A percentile compares a stretch with the other conserved stretches of the same genome.
These are phyloP conservation scores for Candida palmyrensis DNA, from an alignment of 805 yeast genomes.

Conservation along the genomic window DNA sequence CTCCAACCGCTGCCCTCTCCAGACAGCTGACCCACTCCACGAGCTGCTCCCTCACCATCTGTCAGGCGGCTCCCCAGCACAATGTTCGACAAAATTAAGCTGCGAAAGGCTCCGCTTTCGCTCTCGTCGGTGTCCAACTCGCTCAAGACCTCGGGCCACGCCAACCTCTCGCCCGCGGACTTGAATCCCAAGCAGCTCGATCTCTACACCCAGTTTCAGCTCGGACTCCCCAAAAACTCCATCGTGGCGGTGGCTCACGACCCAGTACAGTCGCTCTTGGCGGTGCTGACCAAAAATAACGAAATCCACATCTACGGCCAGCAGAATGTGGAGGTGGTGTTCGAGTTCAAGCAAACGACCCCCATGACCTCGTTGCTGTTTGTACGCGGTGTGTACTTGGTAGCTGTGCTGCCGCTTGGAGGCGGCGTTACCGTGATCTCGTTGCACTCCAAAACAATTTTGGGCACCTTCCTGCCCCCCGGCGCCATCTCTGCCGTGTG, in stretches of 20 bases:
- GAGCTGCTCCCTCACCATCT: too few species aligned
- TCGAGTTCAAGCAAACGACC: conserved; percentile 44
- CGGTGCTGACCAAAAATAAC: conserved; percentile 68
- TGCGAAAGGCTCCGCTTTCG: conserved; percentile 38
- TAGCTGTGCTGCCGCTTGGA: conserved; percentile 56
- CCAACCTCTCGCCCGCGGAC: conserved; percentile 28
- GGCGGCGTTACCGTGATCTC: conserved; percentile 68
- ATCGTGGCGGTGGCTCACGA: conserved; percentile 72
- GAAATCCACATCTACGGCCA: conserved; percentile 80
- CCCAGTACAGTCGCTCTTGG: conserved; percentile 82
- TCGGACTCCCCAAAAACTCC: conserved; percentile 49
- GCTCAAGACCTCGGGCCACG: conserved; percentile 26
- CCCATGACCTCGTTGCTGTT: conserved; percentile 55
- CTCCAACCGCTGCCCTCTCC: too few species aligned
- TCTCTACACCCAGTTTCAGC: conserved; percentile 22
- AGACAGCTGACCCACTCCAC: too few species aligned
- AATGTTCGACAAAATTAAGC: conserved; percentile 35
- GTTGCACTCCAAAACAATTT: conserved; percentile 52
- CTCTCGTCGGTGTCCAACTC: conserved; percentile 38
- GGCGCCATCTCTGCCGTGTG: conserved; percentile 65
- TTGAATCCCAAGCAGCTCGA: conserved; percentile 25
- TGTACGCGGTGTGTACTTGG: conserved; percentile 76
- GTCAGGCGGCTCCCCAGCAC: too few species aligned
- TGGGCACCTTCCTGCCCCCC: conserved; percentile 59
- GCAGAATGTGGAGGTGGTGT: conserved; percentile 66